Base-by-base conservation (phyloP, 352 stramenopile genomes). In the Pythium phragmiticola region DNA sequence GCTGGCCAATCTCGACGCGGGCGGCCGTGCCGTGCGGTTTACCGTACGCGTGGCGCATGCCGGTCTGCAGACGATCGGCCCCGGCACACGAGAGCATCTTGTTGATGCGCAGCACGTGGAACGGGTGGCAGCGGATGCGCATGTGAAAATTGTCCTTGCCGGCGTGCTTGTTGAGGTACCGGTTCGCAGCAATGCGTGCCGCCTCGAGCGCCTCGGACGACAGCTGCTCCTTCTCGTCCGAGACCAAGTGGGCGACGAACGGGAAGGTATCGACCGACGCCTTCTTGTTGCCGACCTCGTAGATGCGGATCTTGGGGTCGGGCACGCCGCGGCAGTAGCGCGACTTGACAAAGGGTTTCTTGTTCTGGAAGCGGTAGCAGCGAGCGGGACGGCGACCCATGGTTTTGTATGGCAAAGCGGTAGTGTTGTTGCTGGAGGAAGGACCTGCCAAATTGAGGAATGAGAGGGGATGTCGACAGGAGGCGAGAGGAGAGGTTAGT, bases 281-380 rank as follows among this genome's bases (percentile, higher is more conserved):
- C 78, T 97, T 98, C 84, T 99, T 99, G 88, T 97, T 97, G 69
- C 98, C 98, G 42, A 98, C 94, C 81, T 99, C 98, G 84, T 98
- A 99, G 82, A 99, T 99, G 63, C 95, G 89, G 81, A 99, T 99
- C 88, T 94, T 94, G 39, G 85, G 75, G 76, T 94, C 89, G 46
- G 97, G 98, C 61, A 99, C 98, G 95, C 98, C 98, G 85, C 98
- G 96, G 79, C 97, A 99, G 88, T 98, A 99, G 68, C 98, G 94
- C 58, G 95, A 99, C 92, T 99, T 99, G 87, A 99, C 99, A 89
- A 99, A 99, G 52, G 98, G 98, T 88, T 99, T 99, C 96, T 99
- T 99, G 95, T 99, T 99, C 85, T 99, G 96, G 94, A 99, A 99
- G 78, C 98, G 96, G 90, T 99, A 99, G 87, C 97, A 99, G 80